Base-by-base conservation (phyloP, 371 early-diverging fungal genomes). In the Rhizopus microsporus region DNA sequence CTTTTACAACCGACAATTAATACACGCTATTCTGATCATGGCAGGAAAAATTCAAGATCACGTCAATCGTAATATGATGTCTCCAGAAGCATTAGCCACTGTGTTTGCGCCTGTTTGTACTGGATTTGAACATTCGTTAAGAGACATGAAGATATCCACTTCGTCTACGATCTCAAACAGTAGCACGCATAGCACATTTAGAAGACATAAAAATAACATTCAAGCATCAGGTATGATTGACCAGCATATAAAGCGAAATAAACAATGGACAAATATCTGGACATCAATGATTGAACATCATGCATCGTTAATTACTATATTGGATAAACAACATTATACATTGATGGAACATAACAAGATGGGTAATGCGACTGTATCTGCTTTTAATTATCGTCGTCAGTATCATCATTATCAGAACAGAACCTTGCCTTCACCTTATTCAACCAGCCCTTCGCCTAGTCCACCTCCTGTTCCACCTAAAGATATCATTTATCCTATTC, bases 61-160 rank as follows among this genome's bases (percentile, higher is more conserved):
- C 42, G 65, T 57, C 1, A 30, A 64, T 3, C 7, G 50, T 7
- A 78, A 78, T 29, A 65, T 64, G 63, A 78, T 78, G 79, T 58
- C 62, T 33, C 74, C 75, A 1, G 75, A 78, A 51, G 74, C 79
- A 9, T 51, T 78, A 13, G 75, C 79, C 7, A 69, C 74, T 29
- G 75, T 78, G 0, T 61, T 78, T 46, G 79, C 79, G 3, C 79
- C 79, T 7, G 69, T 75, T 7, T 71, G 71, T 42, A 71, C 74
- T 9, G 76, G 76, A 1, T 68, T 74, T 30, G 75, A 78, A 23
- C 69, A 73, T 43, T 65, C 62, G 3, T 38, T 71, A 3, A 63
- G 56, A 43, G 57, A 63, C 29, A 43, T 51, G 4, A 43, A 17
- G 31, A 42, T 33, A 4, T 33, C 42, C 9, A 38, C 23, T 13